Conservation (phyloP, 169 alveolate species). For the Eimeria brunetti region DNA sequence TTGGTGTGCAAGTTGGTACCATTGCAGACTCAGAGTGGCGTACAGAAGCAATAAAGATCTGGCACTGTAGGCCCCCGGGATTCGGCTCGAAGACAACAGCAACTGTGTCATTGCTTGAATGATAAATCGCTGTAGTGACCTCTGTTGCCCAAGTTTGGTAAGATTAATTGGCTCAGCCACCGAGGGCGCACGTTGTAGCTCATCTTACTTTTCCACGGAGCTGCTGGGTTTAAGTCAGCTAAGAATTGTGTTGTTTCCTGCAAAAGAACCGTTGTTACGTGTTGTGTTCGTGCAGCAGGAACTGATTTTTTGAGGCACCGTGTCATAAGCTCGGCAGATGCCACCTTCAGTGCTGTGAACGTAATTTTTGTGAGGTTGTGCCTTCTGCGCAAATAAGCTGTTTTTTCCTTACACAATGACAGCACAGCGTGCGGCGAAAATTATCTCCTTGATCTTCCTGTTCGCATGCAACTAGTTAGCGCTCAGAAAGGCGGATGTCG, state of each 20-base stretch:
- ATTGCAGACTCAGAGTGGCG: not conserved
- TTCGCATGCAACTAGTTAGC: not conserved
- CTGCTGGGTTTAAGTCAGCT: conserved; percentile 65
- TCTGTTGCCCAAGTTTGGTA: conserved; percentile 29
- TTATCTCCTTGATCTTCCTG: conserved; percentile 79
- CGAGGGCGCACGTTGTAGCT: not conserved
- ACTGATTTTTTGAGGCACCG: conserved; percentile 6
- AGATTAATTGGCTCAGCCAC: not conserved
- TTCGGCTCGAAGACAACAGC: conserved; percentile 78
- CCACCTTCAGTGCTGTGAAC: conserved; percentile 75
- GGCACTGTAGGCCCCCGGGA: conserved; percentile 78
- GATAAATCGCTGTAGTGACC: conserved; percentile 77
- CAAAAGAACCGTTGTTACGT: not conserved
- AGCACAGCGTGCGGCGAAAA: conserved; percentile 62
- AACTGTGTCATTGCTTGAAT: conserved; percentile 62
- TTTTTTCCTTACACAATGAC: conserved; percentile 67
- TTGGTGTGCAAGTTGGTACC: not conserved
- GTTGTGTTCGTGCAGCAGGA: not conserved
- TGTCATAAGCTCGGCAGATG: conserved; percentile 73
- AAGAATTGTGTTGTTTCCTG: conserved; percentile 41
- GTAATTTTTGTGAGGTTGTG: not conserved
- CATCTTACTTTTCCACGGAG: conserved; percentile 78
- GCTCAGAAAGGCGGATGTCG: not conserved
- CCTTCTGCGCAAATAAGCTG: not conserved
- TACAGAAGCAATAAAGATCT: conserved; percentile 57